A percentile compares a stretch with the other conserved stretches of the same genome.
Evolutionary conservation across 73 alveolate species (phyloP).

Genomic region (Paramecium pentaurelia): DNA sequence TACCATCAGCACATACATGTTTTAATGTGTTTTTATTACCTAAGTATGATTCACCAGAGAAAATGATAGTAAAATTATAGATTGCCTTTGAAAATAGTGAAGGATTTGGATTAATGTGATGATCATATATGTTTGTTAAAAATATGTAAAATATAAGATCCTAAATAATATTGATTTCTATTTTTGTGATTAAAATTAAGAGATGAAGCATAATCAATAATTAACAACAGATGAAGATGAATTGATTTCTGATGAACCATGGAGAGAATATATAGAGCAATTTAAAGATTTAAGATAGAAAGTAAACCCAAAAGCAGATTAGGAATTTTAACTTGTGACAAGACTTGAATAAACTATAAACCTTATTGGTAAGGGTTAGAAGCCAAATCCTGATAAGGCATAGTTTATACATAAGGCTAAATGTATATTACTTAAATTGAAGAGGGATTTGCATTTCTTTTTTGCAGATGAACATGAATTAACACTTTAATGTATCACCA

Average conservation of each 20-base stretch:
- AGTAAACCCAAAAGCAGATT: neutral
- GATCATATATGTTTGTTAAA: neutral
- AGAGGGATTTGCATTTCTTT: neutral
- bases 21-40: conserved; percentile 95
- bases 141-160: neutral
- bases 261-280: neutral
- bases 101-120: conserved; percentile 94
- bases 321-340: neutral
- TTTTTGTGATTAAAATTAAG: neutral
- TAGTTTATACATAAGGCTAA: neutral
- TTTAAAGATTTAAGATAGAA: neutral
- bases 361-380: neutral
- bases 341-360: neutral
- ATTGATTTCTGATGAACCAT: neutral
- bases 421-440: neutral
- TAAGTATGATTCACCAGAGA: conserved; percentile 81
- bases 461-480: conserved; percentile 20
- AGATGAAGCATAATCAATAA: neutral
- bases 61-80: conserved; percentile 69
- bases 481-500: neutral
- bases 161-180: neutral
- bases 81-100: conserved; percentile 91
- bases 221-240: neutral
- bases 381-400: neutral
- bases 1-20: conserved; percentile 98